These are phyloP conservation scores for Lichenothelia convexa DNA, from an alignment of 495 filamentous ascomycete species.

Conservation along the genomic window DNA sequence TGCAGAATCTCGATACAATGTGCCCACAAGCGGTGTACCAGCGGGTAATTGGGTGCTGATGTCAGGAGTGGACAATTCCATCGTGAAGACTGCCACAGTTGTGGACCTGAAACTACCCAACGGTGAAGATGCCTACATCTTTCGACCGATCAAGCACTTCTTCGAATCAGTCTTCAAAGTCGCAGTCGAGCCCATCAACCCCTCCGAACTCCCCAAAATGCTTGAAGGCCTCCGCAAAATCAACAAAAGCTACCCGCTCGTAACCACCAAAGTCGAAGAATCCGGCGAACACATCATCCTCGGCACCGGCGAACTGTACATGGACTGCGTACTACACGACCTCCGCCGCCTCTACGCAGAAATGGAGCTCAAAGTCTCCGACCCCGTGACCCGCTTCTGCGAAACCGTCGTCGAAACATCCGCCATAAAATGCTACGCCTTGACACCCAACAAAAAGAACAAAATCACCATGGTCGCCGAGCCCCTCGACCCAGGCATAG, in stretches of 20 bases:
- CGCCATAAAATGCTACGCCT: conserved; percentile 91
- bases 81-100: conserved; percentile 92
- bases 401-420: conserved; percentile 97
- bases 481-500: conserved; percentile 82
- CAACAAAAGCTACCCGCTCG: conserved; percentile 91
- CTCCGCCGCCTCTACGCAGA: conserved; percentile 86
- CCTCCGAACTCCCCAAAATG: conserved; percentile 98
- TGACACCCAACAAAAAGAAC: conserved; percentile 98
- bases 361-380: conserved; percentile 97
- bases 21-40: conserved; percentile 76
- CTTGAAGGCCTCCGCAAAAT: conserved; percentile 88
- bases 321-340: conserved; percentile 97
- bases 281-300: conserved; percentile 94
- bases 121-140: conserved; percentile 84
- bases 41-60: conserved; percentile 91
- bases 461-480: conserved; percentile 98
- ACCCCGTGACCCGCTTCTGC: conserved; percentile 92
- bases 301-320: conserved; percentile 91
- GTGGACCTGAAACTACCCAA: conserved; percentile 66
- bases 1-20: conserved; percentile 83
- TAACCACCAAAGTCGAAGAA: conserved; percentile 94
- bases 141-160: conserved; percentile 82
- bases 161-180: conserved; percentile 97
- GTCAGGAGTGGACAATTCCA: conserved; percentile 88
- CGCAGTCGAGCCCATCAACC: conserved; percentile 94